Evolutionary conservation across 805 yeast genomes (phyloP).

Genomic region (Saccharomyces eubayanus): DNA sequence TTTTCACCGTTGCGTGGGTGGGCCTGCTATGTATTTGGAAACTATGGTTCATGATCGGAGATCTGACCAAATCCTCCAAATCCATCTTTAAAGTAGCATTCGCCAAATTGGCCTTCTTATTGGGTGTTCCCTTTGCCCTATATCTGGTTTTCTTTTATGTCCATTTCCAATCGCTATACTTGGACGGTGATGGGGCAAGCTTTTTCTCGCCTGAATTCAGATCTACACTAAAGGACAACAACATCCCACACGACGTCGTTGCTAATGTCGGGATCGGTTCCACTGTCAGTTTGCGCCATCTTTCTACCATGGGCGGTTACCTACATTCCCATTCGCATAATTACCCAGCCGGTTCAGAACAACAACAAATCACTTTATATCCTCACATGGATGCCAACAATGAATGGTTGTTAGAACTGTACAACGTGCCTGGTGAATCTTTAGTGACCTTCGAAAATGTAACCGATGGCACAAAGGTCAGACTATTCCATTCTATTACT

Average conservation of each 20-base stretch:
- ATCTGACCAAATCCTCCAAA: slow-evolving; percentile 43
- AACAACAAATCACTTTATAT: slow-evolving; percentile 74
- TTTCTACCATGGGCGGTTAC: slow-evolving; percentile 69
- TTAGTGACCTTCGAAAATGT: slow-evolving; percentile 54
- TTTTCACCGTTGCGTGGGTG: slow-evolving; percentile 73
- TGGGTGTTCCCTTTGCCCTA: slow-evolving; percentile 50
- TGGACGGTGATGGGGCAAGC: slow-evolving; percentile 64
- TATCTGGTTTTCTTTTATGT: slow-evolving; percentile 53
- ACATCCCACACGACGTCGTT: slow-evolving; percentile 47
- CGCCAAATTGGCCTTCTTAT: slow-evolving; percentile 43
- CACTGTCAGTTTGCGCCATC: slow-evolving; percentile 55
- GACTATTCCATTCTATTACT: slow-evolving; percentile 53
- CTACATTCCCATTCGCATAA: slow-evolving; percentile 69
- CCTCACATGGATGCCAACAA: slow-evolving; percentile 73
- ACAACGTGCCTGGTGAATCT: slow-evolving; percentile 45
- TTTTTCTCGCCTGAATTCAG: slow-evolving; percentile 69
- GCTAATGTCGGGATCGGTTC: slow-evolving; percentile 74
- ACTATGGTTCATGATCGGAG: slow-evolving; percentile 68
- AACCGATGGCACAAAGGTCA: slow-evolving; percentile 59
- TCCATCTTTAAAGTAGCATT: slow-evolving; percentile 41
- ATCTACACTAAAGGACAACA: slow-evolving; percentile 50
- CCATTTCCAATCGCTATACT: slow-evolving; percentile 50
- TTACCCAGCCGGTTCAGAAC: slow-evolving; percentile 74
- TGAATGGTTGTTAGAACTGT: slow-evolving; percentile 62
- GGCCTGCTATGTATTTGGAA: slow-evolving; percentile 54